Conservation (phyloP, 495 filamentous ascomycete genomes). For the Podospora australis region DNA sequence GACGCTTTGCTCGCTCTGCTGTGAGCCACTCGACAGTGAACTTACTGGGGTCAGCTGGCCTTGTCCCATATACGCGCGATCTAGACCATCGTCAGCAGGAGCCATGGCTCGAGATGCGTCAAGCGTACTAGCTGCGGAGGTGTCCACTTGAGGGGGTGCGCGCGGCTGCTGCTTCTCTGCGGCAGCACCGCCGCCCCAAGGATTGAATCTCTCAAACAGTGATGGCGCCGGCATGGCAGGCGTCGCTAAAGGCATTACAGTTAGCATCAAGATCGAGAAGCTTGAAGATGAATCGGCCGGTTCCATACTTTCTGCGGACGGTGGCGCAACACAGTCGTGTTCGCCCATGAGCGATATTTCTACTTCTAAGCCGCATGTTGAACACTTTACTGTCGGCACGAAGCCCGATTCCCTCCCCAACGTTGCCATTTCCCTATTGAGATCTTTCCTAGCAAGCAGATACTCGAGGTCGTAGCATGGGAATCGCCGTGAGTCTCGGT, state of each 20-base stretch:
- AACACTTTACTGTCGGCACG: conserved; percentile 93
- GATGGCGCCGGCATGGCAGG: conserved; percentile 25
- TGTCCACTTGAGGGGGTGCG: conserved; percentile 47
- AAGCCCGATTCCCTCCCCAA: conserved; percentile 57
- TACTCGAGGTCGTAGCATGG: conserved; percentile 11
- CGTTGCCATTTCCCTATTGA: conserved; percentile 36
- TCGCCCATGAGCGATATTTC: conserved; percentile 91
- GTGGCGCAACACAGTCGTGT: conserved; percentile 58
- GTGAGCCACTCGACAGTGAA: conserved; percentile 44
- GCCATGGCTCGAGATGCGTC: not conserved
- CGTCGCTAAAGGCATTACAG: conserved; percentile 16
- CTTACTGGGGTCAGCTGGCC: conserved; percentile 58
- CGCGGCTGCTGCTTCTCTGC: conserved; percentile 25
- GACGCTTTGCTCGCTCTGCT: conserved; percentile 40
- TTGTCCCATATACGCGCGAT: conserved; percentile 53
- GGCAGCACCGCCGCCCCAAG: conserved; percentile 17
- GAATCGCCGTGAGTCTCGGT: not conserved
- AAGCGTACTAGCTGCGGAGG: conserved; percentile 50
- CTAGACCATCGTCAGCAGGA: conserved; percentile 39
- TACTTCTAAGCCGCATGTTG: conserved; percentile 75
- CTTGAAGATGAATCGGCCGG: not conserved
- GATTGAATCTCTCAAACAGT: conserved; percentile 35
- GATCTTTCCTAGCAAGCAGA: conserved; percentile 11
- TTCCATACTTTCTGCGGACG: conserved; percentile 37
- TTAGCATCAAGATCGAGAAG: conserved; percentile 11